phyloP scores from a whole-genome alignment of 2,329 filamentous ascomycete genomes.

The Botryosphaeria dothidea region DNA sequence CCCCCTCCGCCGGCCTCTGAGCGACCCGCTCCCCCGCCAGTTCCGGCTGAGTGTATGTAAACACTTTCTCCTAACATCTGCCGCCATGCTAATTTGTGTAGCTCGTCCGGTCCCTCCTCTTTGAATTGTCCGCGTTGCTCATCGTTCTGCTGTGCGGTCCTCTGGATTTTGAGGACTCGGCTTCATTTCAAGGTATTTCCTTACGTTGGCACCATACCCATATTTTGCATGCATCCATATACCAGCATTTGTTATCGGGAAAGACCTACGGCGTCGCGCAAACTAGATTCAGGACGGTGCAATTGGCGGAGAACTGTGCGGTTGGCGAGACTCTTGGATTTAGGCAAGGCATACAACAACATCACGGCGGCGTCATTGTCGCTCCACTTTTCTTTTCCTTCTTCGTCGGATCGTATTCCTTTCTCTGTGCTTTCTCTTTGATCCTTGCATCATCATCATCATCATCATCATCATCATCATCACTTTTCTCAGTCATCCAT shows the following conservation, averaged over 20 bases:
- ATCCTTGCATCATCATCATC: not conserved
- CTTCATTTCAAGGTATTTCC: not conserved
- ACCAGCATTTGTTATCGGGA: constrained; percentile 12
- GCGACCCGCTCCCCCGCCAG: constrained; percentile 32
- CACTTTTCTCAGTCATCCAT: not conserved
- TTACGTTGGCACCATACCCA: constrained; percentile 8
- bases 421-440: not conserved
- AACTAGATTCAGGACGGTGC: constrained; percentile 12
- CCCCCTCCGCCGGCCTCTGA: constrained; percentile 30
- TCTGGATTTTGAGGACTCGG: not conserved
- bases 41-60: constrained; percentile 37
- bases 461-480: too few relatives aligned
- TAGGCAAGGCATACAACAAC: constrained; percentile 5
- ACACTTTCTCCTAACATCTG: not conserved
- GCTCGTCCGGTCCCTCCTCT: constrained; percentile 64
- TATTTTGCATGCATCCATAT: constrained; percentile 13
- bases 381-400: not conserved
- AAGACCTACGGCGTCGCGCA: constrained; percentile 11
- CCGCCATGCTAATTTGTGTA: constrained; percentile 34
- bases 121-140: not conserved
- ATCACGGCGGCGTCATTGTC: constrained; percentile 14
- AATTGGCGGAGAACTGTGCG: not conserved
- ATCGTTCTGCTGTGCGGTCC: too few relatives aligned
- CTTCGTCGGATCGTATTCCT: not conserved
- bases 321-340: constrained; percentile 2